Conservation (phyloP, 345 rosid genomes). For the Geranium brycei region DNA sequence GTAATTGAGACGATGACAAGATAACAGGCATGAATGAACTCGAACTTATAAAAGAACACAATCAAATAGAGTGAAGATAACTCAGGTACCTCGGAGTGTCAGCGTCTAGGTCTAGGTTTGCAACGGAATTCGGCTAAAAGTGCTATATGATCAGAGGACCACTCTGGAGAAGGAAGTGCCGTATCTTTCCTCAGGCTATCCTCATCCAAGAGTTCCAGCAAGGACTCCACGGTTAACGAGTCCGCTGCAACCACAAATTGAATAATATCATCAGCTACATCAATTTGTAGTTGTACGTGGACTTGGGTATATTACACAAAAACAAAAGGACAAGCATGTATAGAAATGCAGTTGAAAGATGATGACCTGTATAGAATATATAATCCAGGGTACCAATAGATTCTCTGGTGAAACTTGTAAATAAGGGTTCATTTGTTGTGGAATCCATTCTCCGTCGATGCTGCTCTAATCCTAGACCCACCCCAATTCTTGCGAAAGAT, state of each 20-base stretch:
- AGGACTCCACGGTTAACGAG: conserved; percentile 70
- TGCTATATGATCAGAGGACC: conserved; percentile 99
- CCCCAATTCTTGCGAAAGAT: conserved; percentile 62
- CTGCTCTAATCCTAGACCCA: conserved; percentile 47
- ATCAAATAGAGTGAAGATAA: conserved; percentile 2
- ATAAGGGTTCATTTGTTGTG: conserved; percentile 77
- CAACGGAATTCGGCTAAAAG: conserved; percentile 91
- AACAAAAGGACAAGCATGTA: too few species aligned
- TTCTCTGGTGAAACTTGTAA: conserved; percentile 92
- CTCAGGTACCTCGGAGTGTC: conserved; percentile 20
- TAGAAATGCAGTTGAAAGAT: background rate
- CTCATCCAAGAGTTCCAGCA: conserved; percentile 95
- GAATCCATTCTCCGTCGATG: conserved; percentile 88
- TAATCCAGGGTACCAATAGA: conserved; percentile 85
- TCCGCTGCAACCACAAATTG: conserved; percentile 49
- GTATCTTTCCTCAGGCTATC: conserved; percentile 96
- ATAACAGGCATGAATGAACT: background rate
- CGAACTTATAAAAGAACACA: background rate
- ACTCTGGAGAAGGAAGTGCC: conserved; percentile 98
- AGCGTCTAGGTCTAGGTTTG: conserved; percentile 83
- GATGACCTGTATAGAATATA: conserved; percentile 84
- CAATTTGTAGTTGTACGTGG: too few species aligned
- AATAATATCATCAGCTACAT: background rate
- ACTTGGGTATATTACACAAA: background rate
- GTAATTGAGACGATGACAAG: too few species aligned